phyloP scores from a whole-genome alignment of 176 grass and related monocot species.

The Cenchrus purpureus region DNA sequence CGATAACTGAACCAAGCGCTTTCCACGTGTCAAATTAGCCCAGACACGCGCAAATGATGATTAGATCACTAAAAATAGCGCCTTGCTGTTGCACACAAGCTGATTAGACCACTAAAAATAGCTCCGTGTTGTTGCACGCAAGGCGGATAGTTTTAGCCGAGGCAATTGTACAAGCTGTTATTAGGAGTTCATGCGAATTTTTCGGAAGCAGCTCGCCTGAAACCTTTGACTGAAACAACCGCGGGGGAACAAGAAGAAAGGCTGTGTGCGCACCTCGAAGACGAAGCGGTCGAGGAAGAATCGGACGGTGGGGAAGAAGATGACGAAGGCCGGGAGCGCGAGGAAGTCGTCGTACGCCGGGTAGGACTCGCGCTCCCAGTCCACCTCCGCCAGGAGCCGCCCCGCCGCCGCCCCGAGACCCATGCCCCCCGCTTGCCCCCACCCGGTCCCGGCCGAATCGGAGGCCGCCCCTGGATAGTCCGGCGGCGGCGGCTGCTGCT shows the following conservation, averaged over 20 bases:
- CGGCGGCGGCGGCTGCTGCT: not conserved
- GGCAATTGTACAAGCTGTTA: not conserved
- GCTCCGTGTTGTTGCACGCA: not conserved
- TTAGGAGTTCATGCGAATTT: not conserved
- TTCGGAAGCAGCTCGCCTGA: not conserved
- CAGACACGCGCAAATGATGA: slow-evolving; percentile 18
- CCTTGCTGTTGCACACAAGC: not conserved
- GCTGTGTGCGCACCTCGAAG: slow-evolving; percentile 61
- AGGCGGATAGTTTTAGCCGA: not conserved
- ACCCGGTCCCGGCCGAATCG: not conserved
- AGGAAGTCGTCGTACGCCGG: slow-evolving; percentile 75
- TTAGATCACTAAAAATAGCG: slow-evolving; percentile 27
- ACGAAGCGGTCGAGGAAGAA: slow-evolving; percentile 84
- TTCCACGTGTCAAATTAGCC: slow-evolving; percentile 23
- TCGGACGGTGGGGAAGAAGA: slow-evolving; percentile 73
- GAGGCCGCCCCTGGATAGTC: not conserved
- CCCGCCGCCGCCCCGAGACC: slow-evolving; percentile 17
- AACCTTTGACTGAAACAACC: slow-evolving; percentile 5
- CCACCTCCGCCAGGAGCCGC: slow-evolving; percentile 27
- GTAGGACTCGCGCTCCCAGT: slow-evolving; percentile 74
- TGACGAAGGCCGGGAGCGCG: slow-evolving; percentile 70
- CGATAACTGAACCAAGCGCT: not conserved
- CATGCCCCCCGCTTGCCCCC: slow-evolving; percentile 16
- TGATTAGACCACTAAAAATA: slow-evolving; percentile 30
- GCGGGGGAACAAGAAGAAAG: too few species aligned